A percentile compares a stretch with the other conserved stretches of the same genome.
phyloP scores from a whole-genome alignment of 2,329 filamentous ascomycete species.

The Furcasterigmium furcatum region DNA sequence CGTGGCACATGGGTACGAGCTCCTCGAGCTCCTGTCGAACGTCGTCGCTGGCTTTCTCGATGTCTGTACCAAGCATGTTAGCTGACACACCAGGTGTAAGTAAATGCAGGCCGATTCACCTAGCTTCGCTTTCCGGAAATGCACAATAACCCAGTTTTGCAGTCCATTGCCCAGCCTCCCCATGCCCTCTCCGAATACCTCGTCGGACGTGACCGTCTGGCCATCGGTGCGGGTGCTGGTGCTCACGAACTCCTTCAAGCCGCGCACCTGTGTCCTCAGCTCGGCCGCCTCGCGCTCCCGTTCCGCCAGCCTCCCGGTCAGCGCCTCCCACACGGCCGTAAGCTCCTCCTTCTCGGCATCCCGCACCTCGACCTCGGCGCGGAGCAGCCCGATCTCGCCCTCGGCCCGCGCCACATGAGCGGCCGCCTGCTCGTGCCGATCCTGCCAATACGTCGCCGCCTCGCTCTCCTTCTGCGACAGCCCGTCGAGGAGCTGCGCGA shows the following conservation, averaged over 20 bases:
- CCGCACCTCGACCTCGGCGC: constrained; percentile 44
- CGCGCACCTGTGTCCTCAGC: constrained; percentile 58
- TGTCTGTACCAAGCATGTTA: constrained; percentile 30
- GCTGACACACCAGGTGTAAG: too few relatives aligned
- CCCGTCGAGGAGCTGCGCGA: constrained; percentile 48
- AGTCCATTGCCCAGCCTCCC: constrained; percentile 61
- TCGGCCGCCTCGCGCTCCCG: constrained; percentile 55
- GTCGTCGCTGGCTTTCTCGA: constrained; percentile 35
- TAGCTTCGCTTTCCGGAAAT: constrained; percentile 62
- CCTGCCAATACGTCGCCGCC: constrained; percentile 54
- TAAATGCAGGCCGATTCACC: too few relatives aligned
- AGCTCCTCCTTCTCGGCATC: constrained; percentile 46
- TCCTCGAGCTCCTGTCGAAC: constrained; percentile 43
- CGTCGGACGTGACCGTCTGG: constrained; percentile 60
- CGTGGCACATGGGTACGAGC: constrained; percentile 36
- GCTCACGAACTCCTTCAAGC: constrained; percentile 71
- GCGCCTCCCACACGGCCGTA: constrained; percentile 43
- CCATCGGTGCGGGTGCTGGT: constrained; percentile 59
- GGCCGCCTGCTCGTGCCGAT: constrained; percentile 49
- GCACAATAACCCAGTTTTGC: constrained; percentile 72
- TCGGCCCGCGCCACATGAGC: constrained; percentile 50
- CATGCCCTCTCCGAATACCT: constrained; percentile 62
- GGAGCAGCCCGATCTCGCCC: constrained; percentile 48
- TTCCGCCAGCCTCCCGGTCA: constrained; percentile 40
- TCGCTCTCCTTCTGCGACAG: constrained; percentile 53